Percentiles rank a stretch among this genome's conserved stretches.
These are phyloP conservation scores for Aspergillus transmontanensis DNA, from an alignment of 2,329 filamentous ascomycete species.

Conservation along the genomic window DNA sequence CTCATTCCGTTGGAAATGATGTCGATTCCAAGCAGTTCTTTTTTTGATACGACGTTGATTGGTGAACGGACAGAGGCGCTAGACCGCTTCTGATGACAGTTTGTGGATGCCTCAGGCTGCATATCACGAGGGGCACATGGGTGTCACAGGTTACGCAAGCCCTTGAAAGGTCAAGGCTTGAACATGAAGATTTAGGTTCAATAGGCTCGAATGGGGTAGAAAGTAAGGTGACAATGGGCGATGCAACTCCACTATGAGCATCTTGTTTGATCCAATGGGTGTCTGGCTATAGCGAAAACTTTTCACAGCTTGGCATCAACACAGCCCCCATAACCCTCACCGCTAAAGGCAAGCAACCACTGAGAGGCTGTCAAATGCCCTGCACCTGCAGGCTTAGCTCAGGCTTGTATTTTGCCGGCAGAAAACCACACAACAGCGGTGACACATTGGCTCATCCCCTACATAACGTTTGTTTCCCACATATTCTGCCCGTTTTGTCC, in stretches of 20 bases:
- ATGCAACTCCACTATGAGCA: not conserved
- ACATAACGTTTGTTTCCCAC: not conserved
- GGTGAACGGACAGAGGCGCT: not conserved
- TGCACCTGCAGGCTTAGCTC: not conserved
- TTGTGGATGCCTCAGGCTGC: not conserved
- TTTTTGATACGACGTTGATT: not conserved
- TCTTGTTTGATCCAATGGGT: not conserved
- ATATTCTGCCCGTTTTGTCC: not conserved
- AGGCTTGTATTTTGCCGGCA: not conserved
- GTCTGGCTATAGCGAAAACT: not conserved
- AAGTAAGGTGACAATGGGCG: not conserved
- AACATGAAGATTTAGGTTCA: not conserved
- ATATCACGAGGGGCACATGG: not conserved
- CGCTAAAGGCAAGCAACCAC: not conserved
- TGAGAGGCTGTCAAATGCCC: not conserved
- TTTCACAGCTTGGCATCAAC: not conserved
- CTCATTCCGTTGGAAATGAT: not conserved
- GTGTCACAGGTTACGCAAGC: not conserved
- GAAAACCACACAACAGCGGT: not conserved
- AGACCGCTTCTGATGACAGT: not conserved
- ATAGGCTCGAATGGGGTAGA: not conserved
- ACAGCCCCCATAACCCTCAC: not conserved
- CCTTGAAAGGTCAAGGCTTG: not conserved
- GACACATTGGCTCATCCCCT: not conserved
- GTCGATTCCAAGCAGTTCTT: not conserved